These are phyloP conservation scores for Elsinoe necatrix DNA, from an alignment of 2,329 filamentous ascomycete species.

Conservation along the genomic window DNA sequence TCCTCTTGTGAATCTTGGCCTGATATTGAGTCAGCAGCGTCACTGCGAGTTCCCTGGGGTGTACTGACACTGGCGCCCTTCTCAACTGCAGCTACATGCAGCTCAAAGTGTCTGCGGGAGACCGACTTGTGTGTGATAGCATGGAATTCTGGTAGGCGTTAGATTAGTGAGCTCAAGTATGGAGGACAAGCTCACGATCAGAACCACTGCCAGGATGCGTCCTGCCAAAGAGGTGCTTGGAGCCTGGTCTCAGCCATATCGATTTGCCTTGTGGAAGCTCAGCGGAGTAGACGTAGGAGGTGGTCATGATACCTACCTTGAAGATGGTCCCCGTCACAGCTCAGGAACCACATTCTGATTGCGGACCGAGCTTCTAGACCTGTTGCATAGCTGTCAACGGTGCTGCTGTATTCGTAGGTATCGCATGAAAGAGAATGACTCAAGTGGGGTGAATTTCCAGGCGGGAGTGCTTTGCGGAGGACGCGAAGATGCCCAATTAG, in stretches of 20 bases:
- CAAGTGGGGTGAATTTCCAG: neutral
- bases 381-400: neutral
- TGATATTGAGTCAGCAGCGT: neutral
- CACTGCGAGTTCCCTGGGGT: too few species aligned
- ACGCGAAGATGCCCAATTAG: constrained; percentile 1
- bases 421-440: neutral
- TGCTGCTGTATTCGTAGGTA: neutral
- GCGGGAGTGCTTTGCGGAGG: constrained; percentile 4
- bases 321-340: constrained; percentile 45
- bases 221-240: constrained; percentile 76
- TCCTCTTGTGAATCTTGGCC: constrained; percentile 49
- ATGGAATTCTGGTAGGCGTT: constrained; percentile 35
- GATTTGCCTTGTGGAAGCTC: constrained; percentile 48
- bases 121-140: constrained; percentile 73
- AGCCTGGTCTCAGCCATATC: constrained; percentile 79
- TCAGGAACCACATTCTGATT: constrained; percentile 43
- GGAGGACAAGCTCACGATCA: constrained; percentile 28
- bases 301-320: constrained; percentile 31
- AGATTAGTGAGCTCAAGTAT: neutral
- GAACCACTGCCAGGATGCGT: constrained; percentile 48
- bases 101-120: constrained; percentile 77
- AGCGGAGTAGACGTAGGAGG: constrained; percentile 16
- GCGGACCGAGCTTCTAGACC: neutral
- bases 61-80: constrained; percentile 57
- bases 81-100: constrained; percentile 59